These are phyloP conservation scores for Liriodendron chinense DNA, from an alignment of 164 flowering plant species.

Conservation along the genomic window DNA sequence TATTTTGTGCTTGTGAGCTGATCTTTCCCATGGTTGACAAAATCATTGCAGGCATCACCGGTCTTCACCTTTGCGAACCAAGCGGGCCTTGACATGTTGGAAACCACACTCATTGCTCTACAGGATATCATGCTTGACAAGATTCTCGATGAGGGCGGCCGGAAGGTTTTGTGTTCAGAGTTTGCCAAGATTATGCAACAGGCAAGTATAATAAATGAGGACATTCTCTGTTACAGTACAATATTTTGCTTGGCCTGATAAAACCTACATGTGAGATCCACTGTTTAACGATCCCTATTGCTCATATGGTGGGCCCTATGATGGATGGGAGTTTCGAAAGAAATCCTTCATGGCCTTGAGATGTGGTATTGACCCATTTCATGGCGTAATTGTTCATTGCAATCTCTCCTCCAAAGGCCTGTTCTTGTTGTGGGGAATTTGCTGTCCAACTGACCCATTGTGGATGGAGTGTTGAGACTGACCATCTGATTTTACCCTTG, in stretches of 20 bases:
- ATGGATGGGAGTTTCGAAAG: no score
- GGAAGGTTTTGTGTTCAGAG: conserved; percentile 51
- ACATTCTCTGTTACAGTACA: neutral
- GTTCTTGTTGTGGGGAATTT: no score
- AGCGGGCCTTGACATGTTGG: conserved; percentile 88
- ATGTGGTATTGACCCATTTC: no score
- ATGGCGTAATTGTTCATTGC: no score
- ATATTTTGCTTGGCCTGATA: neutral
- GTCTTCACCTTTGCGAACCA: conserved; percentile 81
- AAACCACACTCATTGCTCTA: conserved; percentile 70
- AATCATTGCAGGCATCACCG: conserved; percentile 57
- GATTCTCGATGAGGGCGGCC: conserved; percentile 61
- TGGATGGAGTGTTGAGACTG: no score
- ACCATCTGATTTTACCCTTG: no score
- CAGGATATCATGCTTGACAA: conserved; percentile 74
- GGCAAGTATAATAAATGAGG: conserved; percentile 32
- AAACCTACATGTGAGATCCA: neutral
- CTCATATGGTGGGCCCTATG: no score
- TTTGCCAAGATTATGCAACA: conserved; percentile 66
- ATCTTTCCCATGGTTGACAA: neutral
- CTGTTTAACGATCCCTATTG: no score
- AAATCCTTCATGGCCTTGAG: no score
- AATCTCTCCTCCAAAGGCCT: no score
- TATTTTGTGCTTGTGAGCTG: neutral
- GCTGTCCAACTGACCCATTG: no score